A percentile compares a stretch with the other conserved stretches of the same genome.
Evolutionary conservation across 352 stramenopile genomes (phyloP).

Genomic region (Pythium plurisporium): DNA sequence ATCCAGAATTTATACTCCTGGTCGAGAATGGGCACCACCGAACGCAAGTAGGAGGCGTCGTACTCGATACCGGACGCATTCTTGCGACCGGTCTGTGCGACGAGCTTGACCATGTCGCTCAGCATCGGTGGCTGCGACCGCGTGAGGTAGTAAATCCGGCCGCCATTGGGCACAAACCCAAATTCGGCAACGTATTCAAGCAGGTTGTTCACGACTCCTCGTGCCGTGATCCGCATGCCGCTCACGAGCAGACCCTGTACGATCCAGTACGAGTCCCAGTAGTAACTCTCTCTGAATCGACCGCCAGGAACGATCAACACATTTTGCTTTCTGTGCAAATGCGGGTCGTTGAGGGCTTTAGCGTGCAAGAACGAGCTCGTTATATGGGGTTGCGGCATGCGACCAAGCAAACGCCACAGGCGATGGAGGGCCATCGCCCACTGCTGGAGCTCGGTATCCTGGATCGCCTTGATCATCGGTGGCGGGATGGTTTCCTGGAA

Average conservation of each 20-base stretch:
- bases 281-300: conserved; percentile 91
- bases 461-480: conserved; percentile 50
- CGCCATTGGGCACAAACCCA: conserved; percentile 89
- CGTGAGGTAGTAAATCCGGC: conserved; percentile 88
- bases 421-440: conserved; percentile 72
- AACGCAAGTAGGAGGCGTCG: conserved; percentile 42
- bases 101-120: conserved; percentile 75
- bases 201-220: conserved; percentile 82
- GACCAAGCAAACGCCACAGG: conserved; percentile 71
- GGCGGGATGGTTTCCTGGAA: conserved; percentile 50
- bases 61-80: conserved; percentile 43
- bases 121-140: conserved; percentile 90
- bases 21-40: conserved; percentile 59
- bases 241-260: conserved; percentile 83
- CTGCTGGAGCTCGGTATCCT: conserved; percentile 39
- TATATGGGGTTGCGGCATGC: conserved; percentile 46
- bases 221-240: conserved; percentile 70
- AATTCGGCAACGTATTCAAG: conserved; percentile 83
- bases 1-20: conserved; percentile 86
- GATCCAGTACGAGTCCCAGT: conserved; percentile 94
- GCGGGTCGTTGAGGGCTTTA: conserved; percentile 32
- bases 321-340: conserved; percentile 36
- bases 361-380: conserved; percentile 55
- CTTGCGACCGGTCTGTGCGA: conserved; percentile 25
- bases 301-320: conserved; percentile 86